phyloP scores from a whole-genome alignment of 108 stramenopile species.

The Skeletonema menzelii region DNA sequence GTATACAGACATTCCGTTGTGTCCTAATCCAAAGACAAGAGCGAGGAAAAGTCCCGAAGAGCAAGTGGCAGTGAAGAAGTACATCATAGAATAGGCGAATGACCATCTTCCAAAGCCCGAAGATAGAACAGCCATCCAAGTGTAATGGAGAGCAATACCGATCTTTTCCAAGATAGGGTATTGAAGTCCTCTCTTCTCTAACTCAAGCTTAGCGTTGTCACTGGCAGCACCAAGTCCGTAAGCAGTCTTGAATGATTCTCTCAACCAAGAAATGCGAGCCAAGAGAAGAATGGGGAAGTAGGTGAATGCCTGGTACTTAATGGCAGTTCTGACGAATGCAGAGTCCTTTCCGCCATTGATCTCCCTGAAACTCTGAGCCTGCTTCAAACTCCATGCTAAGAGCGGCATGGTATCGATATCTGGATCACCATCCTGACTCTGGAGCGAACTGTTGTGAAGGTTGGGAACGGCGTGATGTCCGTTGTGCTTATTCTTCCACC shows the following conservation, averaged over 20 bases:
- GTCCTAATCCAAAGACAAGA: constrained; percentile 97
- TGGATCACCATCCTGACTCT: constrained; percentile 89
- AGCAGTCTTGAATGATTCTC: constrained; percentile 92
- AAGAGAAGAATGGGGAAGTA: constrained; percentile 97
- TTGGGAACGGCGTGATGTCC: constrained; percentile 99
- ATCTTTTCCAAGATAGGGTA: constrained; percentile 78
- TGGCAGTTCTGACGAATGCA: constrained; percentile 76
- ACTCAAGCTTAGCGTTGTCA: constrained; percentile 82
- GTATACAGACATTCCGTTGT: constrained; percentile 99
- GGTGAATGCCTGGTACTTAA: constrained; percentile 86
- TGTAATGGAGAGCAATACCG: constrained; percentile 83
- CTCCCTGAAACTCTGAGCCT: constrained; percentile 90
- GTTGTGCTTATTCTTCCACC: constrained; percentile 99
- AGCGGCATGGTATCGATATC: constrained; percentile 99
- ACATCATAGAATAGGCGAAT: constrained; percentile 54
- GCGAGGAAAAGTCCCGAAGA: constrained; percentile 94
- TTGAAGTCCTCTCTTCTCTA: constrained; percentile 76
- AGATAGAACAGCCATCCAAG: constrained; percentile 75
- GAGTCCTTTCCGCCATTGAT: constrained; percentile 76
- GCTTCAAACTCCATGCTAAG: constrained; percentile 95
- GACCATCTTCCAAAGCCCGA: constrained; percentile 81
- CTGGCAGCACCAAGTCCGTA: constrained; percentile 85
- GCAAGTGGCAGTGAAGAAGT: constrained; percentile 78
- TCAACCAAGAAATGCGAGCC: constrained; percentile 95
- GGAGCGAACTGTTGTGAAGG: constrained; percentile 84